Evolutionary conservation across 305 asterid species (phyloP).

Genomic region (Coffea humblotiana): DNA sequence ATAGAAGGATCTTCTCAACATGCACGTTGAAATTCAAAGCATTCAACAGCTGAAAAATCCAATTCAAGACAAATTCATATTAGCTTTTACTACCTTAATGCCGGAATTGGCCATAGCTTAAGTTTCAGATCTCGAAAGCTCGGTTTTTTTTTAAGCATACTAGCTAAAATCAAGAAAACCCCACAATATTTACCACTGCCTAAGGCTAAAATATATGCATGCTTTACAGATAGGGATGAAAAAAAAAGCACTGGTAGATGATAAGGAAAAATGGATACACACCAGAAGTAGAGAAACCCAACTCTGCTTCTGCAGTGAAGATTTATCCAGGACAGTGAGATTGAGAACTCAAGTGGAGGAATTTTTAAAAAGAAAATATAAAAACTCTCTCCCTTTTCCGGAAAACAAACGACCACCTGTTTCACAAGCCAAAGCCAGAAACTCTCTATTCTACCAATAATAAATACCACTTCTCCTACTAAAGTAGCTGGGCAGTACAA

Average conservation of each 20-base stretch:
- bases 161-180: slow-evolving; percentile 29
- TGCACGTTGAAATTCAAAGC: slow-evolving; percentile 13
- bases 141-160: slow-evolving; percentile 15
- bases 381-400: slow-evolving; percentile 15
- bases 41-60: slow-evolving; percentile 15
- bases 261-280: slow-evolving; percentile 2
- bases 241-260: not conserved
- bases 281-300: slow-evolving; percentile 9
- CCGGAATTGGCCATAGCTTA: slow-evolving; percentile 28
- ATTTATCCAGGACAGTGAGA: slow-evolving; percentile 8
- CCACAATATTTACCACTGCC: slow-evolving; percentile 11
- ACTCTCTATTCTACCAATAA: slow-evolving; percentile 14
- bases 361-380: not conserved
- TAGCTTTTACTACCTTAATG: slow-evolving; percentile 25
- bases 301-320: slow-evolving; percentile 9
- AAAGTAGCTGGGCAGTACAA: not conserved
- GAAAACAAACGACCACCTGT: slow-evolving; percentile 21
- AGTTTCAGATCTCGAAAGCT: slow-evolving; percentile 60
- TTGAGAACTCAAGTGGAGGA: slow-evolving; percentile 9
- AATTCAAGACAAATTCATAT: slow-evolving; percentile 31
- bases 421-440: slow-evolving; percentile 21
- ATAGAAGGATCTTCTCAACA: slow-evolving; percentile 29
- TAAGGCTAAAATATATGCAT: slow-evolving; percentile 1
- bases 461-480: not conserved
- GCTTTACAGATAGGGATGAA: not conserved